Conservation (phyloP, 306 rosid genomes). For the Delonix regia region DNA sequence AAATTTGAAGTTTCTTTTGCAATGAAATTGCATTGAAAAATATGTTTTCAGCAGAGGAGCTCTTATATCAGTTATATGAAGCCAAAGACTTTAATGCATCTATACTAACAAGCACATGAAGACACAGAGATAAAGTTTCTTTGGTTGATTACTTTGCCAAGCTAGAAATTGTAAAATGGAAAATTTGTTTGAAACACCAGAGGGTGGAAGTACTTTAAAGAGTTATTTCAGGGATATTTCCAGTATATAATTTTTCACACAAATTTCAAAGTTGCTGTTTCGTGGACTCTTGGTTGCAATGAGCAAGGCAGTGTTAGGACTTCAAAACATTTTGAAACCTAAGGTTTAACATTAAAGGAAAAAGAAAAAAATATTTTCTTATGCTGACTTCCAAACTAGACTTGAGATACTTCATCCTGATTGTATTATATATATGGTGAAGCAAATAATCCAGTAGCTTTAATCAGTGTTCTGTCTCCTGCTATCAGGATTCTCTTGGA, state of each 20-base stretch:
- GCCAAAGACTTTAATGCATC: constrained; percentile 8
- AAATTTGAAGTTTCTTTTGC: neutral
- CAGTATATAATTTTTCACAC: neutral
- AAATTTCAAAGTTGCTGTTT: neutral
- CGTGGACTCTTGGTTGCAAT: constrained; percentile 20
- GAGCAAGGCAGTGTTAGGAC: constrained; percentile 14
- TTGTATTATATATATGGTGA: constrained; percentile 7
- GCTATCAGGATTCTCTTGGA: constrained; percentile 92
- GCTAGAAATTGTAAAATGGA: neutral
- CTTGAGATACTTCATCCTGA: neutral
- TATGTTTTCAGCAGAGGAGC: constrained; percentile 10
- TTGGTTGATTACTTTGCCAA: neutral
- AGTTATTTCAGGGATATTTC: constrained; percentile 8
- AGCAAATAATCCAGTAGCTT: constrained; percentile 21
- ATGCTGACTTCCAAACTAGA: neutral
- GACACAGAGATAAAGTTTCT: neutral
- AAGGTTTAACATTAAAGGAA: neutral
- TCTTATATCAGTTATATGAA: constrained; percentile 14
- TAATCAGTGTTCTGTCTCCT: constrained; percentile 33
- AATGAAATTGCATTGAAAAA: neutral
- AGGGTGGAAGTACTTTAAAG: constrained; percentile 14
- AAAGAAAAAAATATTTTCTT: neutral
- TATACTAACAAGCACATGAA: neutral
- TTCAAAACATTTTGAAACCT: constrained; percentile 9
- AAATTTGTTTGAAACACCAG: neutral